Percentiles rank a stretch among this genome's conserved stretches.
Conservation (phyloP, 148 eudicot genomes). For the Heliamphora exappendiculata region DNA sequence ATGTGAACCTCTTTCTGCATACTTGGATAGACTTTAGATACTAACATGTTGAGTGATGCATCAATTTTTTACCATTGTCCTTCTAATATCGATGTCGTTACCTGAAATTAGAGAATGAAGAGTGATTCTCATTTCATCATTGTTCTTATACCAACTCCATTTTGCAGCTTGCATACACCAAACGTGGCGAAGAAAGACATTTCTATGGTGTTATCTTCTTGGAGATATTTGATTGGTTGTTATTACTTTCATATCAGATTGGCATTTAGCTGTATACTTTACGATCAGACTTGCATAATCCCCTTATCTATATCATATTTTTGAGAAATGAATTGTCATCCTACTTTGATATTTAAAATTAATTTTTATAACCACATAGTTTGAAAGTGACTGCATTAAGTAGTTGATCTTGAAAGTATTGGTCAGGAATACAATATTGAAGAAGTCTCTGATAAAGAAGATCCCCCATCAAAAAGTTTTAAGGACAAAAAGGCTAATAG, state of each 20-base stretch:
- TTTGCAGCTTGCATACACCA: slow-evolving; percentile 94
- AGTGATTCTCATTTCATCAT: too few species aligned
- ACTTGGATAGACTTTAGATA: too few species aligned
- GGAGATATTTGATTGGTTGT: slow-evolving; percentile 54
- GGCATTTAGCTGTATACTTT: background rate
- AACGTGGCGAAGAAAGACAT: slow-evolving; percentile 91
- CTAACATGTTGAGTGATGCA: too few species aligned
- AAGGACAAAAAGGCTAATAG: slow-evolving; percentile 94
- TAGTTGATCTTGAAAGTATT: slow-evolving; percentile 10
- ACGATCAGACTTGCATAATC: too few species aligned
- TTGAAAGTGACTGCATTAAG: background rate
- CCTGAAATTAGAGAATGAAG: too few species aligned
- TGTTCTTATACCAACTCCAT: slow-evolving; percentile 1
- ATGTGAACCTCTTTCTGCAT: too few species aligned
- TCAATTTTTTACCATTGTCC: too few species aligned
- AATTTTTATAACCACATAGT: background rate
- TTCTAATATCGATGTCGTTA: too few species aligned
- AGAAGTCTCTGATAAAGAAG: slow-evolving; percentile 85
- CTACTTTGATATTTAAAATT: background rate
- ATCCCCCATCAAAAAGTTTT: slow-evolving; percentile 70
- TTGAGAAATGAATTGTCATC: background rate
- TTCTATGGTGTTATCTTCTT: slow-evolving; percentile 90
- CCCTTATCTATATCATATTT: too few species aligned
- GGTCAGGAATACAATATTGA: slow-evolving; percentile 81
- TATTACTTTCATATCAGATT: background rate